Conservation (phyloP, 257 asterid species). For the Plantago elongata region DNA sequence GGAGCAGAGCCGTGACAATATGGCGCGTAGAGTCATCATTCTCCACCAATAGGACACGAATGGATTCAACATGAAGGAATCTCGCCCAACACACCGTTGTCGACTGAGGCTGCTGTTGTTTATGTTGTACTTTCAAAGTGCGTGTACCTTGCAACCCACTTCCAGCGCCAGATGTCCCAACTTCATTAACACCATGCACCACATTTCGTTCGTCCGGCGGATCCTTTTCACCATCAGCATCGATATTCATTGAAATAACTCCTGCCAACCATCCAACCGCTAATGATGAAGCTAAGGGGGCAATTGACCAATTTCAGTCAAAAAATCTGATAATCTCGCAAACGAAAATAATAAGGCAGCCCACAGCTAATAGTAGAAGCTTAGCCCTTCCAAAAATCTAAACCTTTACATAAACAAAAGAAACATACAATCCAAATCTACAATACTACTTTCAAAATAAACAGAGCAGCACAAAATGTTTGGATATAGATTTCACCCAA, state of each 20-base stretch:
- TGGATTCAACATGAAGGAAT: conserved; percentile 80
- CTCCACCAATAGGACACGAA: conserved; percentile 84
- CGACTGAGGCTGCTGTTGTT: conserved; percentile 43
- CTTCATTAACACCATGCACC: conserved; percentile 26
- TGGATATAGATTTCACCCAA: conserved; percentile 26
- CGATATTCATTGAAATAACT: conserved; percentile 48
- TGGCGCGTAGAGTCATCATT: conserved; percentile 80
- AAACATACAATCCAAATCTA: conserved; percentile 35
- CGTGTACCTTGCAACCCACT: conserved; percentile 30
- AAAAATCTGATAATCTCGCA: conserved; percentile 37
- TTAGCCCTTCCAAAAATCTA: conserved; percentile 37
- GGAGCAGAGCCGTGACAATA: conserved; percentile 80
- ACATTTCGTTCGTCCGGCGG: conserved; percentile 39
- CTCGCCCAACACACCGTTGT: conserved; percentile 62
- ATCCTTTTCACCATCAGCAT: conserved; percentile 42
- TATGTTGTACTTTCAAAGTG: conserved; percentile 40
- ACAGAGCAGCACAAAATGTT: conserved; percentile 13
- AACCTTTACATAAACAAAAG: conserved; percentile 17
- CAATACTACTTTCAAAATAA: conserved; percentile 26
- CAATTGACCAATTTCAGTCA: conserved; percentile 21
- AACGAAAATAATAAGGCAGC: conserved; percentile 33
- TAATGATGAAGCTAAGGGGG: conserved; percentile 31
- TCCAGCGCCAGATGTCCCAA: conserved; percentile 22
- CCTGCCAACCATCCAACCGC: conserved; percentile 47
- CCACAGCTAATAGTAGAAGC: conserved; percentile 33